A percentile compares a stretch with the other conserved stretches of the same genome.
Conservation (phyloP, 2,329 filamentous ascomycete species). For the Didymella arachidicola region DNA sequence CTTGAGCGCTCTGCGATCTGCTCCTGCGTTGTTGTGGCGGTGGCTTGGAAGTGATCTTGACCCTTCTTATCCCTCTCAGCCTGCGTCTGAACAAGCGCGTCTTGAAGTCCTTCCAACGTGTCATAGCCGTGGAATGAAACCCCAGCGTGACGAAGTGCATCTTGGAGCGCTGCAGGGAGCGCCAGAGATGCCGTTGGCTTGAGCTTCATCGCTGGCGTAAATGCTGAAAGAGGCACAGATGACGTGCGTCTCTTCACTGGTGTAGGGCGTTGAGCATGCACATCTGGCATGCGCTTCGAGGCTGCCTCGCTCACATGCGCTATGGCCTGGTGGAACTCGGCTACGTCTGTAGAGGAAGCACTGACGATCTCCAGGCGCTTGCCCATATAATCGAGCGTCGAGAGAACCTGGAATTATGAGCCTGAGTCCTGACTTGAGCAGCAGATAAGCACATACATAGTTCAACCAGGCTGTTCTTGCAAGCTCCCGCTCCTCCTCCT, state of each 20-base stretch:
- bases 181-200: slow-evolving; percentile 39
- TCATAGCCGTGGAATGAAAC: slow-evolving; percentile 40
- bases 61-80: slow-evolving; percentile 48
- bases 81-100: slow-evolving; percentile 39
- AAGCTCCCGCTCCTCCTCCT: slow-evolving; percentile 44
- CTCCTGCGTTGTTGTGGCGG: slow-evolving; percentile 44
- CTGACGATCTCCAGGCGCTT: slow-evolving; percentile 44
- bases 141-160: slow-evolving; percentile 46
- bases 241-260: slow-evolving; percentile 33
- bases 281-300: slow-evolving; percentile 35
- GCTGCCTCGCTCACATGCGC: slow-evolving; percentile 37
- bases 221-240: slow-evolving; percentile 35
- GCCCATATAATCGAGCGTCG: slow-evolving; percentile 54
- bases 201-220: slow-evolving; percentile 42
- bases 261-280: slow-evolving; percentile 24
- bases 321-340: slow-evolving; percentile 46
- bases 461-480: slow-evolving; percentile 53
- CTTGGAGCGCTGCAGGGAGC: slow-evolving; percentile 44
- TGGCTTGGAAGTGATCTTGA: slow-evolving; percentile 43
- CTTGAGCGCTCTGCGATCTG: slow-evolving; percentile 47
- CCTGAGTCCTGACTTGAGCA: not conserved
- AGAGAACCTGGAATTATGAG: slow-evolving; percentile 42
- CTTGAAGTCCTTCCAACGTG: slow-evolving; percentile 35
- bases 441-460: slow-evolving; percentile 49
- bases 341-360: slow-evolving; percentile 32